Conservation (phyloP, 164 flowering plant species). For the Stephania yunnanensis region DNA sequence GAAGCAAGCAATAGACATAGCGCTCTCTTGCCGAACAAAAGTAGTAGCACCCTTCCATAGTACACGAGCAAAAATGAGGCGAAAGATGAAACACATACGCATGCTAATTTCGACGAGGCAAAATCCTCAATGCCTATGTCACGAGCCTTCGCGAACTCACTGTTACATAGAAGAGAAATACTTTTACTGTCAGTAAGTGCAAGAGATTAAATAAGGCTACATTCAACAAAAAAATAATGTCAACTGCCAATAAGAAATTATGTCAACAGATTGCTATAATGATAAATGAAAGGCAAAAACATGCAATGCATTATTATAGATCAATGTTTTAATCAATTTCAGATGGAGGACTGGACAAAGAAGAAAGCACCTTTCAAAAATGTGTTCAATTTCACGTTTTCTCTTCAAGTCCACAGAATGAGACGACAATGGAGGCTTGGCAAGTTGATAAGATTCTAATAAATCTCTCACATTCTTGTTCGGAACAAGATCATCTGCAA, state of each 20-base stretch:
- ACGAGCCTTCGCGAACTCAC: slow-evolving; percentile 50
- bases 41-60: slow-evolving; percentile 5
- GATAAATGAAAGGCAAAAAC: no score
- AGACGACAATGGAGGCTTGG: slow-evolving; percentile 11
- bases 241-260: no score
- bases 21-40: slow-evolving; percentile 18
- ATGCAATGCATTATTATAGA: no score
- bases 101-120: slow-evolving; percentile 51
- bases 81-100: slow-evolving; percentile 49
- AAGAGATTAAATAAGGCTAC: neutral
- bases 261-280: no score
- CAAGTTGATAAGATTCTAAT: slow-evolving; percentile 59
- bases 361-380: slow-evolving; percentile 36
- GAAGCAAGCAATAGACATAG: slow-evolving; percentile 4
- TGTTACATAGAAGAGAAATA: slow-evolving; percentile 16
- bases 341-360: no score
- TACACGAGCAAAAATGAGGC: slow-evolving; percentile 7
- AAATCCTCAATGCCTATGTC: slow-evolving; percentile 37
- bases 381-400: slow-evolving; percentile 66
- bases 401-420: slow-evolving; percentile 72
- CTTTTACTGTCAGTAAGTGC: neutral
- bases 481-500: slow-evolving; percentile 94
- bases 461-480: slow-evolving; percentile 89
- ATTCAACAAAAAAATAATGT: no score
- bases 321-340: no score